These are phyloP conservation scores for Rachicladosporium sp. DNA, from an alignment of 2,329 filamentous ascomycete genomes.

Conservation along the genomic window DNA sequence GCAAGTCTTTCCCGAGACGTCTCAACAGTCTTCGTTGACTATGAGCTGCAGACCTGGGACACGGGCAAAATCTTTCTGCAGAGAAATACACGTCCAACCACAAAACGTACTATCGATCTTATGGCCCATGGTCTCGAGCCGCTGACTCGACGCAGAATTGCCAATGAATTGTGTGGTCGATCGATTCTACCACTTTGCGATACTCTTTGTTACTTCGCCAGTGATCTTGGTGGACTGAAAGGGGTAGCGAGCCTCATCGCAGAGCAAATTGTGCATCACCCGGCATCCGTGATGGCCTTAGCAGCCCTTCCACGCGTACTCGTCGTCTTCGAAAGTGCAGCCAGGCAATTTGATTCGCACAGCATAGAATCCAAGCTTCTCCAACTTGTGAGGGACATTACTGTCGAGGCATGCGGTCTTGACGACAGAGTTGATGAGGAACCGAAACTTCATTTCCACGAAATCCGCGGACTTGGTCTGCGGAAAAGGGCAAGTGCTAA, in stretches of 20 bases:
- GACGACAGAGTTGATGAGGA: no score
- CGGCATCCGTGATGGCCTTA: slow-evolving; percentile 7
- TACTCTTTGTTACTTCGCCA: slow-evolving; percentile 17
- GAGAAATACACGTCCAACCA: slow-evolving; percentile 1
- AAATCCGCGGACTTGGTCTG: slow-evolving; percentile 9
- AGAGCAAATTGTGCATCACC: slow-evolving; percentile 6
- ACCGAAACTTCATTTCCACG: slow-evolving; percentile 5
- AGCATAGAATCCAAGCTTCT: slow-evolving; percentile 8
- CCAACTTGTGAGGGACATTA: no score
- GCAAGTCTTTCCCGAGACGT: background rate
- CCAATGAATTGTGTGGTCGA: slow-evolving; percentile 7
- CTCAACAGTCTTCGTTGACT: slow-evolving; percentile 1
- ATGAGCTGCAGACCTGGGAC: slow-evolving; percentile 1
- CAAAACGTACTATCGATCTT: slow-evolving; percentile 4
- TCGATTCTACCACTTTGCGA: slow-evolving; percentile 15
- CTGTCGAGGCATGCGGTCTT: no score
- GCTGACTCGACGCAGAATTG: slow-evolving; percentile 6
- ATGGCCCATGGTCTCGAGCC: slow-evolving; percentile 1
- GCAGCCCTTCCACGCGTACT: slow-evolving; percentile 13
- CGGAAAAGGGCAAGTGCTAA: slow-evolving; percentile 2
- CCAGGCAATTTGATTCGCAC: slow-evolving; percentile 11
- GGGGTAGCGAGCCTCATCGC: slow-evolving; percentile 15
- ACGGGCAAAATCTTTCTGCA: no score
- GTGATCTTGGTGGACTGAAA: slow-evolving; percentile 14
- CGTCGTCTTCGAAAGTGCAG: slow-evolving; percentile 15